Conservation (phyloP, 352 stramenopile genomes). For the Phytophthora citrophthora region DNA sequence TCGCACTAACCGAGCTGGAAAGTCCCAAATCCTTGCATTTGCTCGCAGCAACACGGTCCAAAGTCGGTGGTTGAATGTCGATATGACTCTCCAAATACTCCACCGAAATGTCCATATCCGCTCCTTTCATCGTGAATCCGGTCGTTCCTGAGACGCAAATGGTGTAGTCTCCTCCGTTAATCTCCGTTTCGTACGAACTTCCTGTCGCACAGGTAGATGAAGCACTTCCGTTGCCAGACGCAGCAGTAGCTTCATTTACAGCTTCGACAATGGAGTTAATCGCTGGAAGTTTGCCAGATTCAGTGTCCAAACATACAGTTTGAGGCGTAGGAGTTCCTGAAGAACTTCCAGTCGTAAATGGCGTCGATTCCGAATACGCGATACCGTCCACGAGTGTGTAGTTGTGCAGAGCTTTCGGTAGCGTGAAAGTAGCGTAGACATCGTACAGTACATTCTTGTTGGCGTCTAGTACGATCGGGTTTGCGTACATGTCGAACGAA, state of each 20-base stretch:
- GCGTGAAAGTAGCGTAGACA: conserved; percentile 22
- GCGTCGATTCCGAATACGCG: conserved; percentile 24
- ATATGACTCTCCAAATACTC: conserved; percentile 19
- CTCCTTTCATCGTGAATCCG: conserved; percentile 20
- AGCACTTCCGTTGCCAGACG: conserved; percentile 1
- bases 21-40: conserved; percentile 2
- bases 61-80: conserved; percentile 6
- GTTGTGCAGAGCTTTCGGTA: conserved; percentile 23
- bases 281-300: conserved; percentile 15
- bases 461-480: conserved; percentile 17
- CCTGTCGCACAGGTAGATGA: not conserved
- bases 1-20: conserved; percentile 4
- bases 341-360: conserved; percentile 5
- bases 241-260: conserved; percentile 11
- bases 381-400: conserved; percentile 38
- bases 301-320: conserved; percentile 18
- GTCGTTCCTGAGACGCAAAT: conserved; percentile 20
- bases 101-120: conserved; percentile 28
- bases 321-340: not conserved
- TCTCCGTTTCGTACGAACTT: conserved; percentile 3
- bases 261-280: conserved; percentile 24
- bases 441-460: conserved; percentile 33
- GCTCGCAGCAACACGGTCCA: not conserved
- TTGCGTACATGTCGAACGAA: conserved; percentile 37
- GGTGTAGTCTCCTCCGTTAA: conserved; percentile 13